Evolutionary conservation across 345 rosid genomes (phyloP).

Genomic region (Citrus medica): DNA sequence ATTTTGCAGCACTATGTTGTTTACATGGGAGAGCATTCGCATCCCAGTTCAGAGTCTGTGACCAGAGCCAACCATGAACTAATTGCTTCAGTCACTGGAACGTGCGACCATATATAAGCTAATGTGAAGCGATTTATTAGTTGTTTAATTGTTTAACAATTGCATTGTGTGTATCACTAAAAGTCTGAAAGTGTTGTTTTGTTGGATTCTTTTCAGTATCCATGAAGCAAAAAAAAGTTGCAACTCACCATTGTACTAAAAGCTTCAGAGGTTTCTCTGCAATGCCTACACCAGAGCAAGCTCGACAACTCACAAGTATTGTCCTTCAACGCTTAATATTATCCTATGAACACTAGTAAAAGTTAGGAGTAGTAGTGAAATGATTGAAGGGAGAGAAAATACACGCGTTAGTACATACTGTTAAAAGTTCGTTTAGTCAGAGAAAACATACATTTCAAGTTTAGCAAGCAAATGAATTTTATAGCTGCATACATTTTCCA

Average conservation of each 20-base stretch:
- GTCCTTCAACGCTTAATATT: not conserved
- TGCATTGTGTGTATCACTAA: not conserved
- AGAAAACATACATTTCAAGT: not conserved
- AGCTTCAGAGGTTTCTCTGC: slow-evolving; percentile 54
- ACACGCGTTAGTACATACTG: too few relatives aligned
- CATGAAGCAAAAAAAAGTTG: slow-evolving; percentile 27
- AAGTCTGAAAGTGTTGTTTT: not conserved
- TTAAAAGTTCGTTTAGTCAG: too few relatives aligned
- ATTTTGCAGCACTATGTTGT: slow-evolving; percentile 46
- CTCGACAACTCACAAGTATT: slow-evolving; percentile 29
- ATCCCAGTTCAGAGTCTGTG: slow-evolving; percentile 39
- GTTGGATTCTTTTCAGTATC: slow-evolving; percentile 23
- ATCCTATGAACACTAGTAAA: not conserved
- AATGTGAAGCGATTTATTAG: too few relatives aligned
- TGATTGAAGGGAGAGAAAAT: too few relatives aligned
- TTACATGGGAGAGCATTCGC: slow-evolving; percentile 49
- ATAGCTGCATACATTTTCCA: not conserved
- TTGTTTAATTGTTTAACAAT: too few relatives aligned
- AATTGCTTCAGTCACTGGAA: slow-evolving; percentile 38
- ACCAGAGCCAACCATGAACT: slow-evolving; percentile 36
- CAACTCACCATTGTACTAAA: slow-evolving; percentile 46
- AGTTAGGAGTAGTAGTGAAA: too few relatives aligned
- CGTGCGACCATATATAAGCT: slow-evolving; percentile 16
- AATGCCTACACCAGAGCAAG: slow-evolving; percentile 44
- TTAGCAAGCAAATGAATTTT: not conserved